These are phyloP conservation scores for Umbellularia californica DNA, from an alignment of 164 flowering plant genomes.

Conservation along the genomic window DNA sequence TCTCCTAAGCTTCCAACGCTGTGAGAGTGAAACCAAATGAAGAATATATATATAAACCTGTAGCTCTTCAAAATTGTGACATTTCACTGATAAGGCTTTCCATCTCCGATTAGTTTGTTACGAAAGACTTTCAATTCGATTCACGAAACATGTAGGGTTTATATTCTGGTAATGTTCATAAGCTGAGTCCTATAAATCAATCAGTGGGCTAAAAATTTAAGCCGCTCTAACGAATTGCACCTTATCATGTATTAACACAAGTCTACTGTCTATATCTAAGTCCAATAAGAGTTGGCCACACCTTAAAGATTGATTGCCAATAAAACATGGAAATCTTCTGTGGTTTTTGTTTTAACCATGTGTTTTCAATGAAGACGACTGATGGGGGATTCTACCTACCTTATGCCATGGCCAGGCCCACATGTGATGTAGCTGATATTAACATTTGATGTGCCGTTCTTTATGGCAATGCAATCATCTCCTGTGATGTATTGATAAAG, in stretches of 20 bases:
- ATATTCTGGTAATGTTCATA: not conserved
- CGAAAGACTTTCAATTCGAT: not conserved
- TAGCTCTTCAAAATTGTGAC: not conserved
- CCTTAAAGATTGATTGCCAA: no score
- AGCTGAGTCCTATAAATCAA: not conserved
- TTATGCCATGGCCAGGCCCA: constrained; percentile 14
- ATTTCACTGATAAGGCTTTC: no score
- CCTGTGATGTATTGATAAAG: not conserved
- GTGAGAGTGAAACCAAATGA: not conserved
- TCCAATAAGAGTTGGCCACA: no score
- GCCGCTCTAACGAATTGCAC: no score
- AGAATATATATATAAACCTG: no score
- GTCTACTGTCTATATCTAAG: no score
- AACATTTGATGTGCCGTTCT: not conserved
- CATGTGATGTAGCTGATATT: constrained; percentile 3
- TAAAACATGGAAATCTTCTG: no score
- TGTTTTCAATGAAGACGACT: not conserved
- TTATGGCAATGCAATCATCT: constrained; percentile 10
- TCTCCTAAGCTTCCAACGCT: constrained; percentile 64
- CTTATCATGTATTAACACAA: no score
- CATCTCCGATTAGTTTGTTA: not conserved
- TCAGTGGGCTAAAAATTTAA: no score
- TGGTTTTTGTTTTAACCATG: no score
- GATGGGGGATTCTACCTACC: not conserved
- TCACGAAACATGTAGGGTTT: not conserved